These are phyloP conservation scores for Metschnikowia lachancei DNA, from an alignment of 805 yeast genomes.

Conservation along the genomic window DNA sequence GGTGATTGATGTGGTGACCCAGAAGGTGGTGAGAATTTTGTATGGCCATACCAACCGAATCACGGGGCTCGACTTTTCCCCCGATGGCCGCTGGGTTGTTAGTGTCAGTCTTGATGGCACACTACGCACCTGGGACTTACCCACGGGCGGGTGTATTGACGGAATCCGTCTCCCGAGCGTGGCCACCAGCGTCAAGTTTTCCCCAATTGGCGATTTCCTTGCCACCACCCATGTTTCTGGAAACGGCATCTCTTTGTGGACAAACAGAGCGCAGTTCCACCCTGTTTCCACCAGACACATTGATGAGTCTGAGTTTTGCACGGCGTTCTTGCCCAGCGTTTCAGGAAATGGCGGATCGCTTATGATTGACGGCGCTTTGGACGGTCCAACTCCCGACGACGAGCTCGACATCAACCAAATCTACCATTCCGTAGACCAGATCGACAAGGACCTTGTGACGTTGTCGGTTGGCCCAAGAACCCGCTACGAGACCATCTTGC, in stretches of 20 bases:
- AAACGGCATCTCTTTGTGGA: slow-evolving; percentile 90
- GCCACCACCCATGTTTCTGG: slow-evolving; percentile 92
- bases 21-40: slow-evolving; percentile 77
- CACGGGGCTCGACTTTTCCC: slow-evolving; percentile 84
- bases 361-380: slow-evolving; percentile 76
- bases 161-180: slow-evolving; percentile 76
- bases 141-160: slow-evolving; percentile 95
- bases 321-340: slow-evolving; percentile 64
- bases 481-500: slow-evolving; percentile 73
- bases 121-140: slow-evolving; percentile 94
- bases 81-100: slow-evolving; percentile 94
- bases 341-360: slow-evolving; percentile 76
- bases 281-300: slow-evolving; percentile 73
- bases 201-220: slow-evolving; percentile 84
- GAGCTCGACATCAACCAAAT: slow-evolving; percentile 35
- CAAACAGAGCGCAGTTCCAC: slow-evolving; percentile 80
- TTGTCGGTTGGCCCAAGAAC: slow-evolving; percentile 73
- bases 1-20: slow-evolving; percentile 78
- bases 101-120: slow-evolving; percentile 82
- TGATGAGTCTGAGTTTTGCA: slow-evolving; percentile 69
- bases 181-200: slow-evolving; percentile 76
- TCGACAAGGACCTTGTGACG: slow-evolving; percentile 62
- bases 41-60: slow-evolving; percentile 89
- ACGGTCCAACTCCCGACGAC: slow-evolving; percentile 29
- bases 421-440: slow-evolving; percentile 59